These are phyloP conservation scores for Kwoniella sp. DNA, from an alignment of 768 basidiomycete species.

Conservation along the genomic window DNA sequence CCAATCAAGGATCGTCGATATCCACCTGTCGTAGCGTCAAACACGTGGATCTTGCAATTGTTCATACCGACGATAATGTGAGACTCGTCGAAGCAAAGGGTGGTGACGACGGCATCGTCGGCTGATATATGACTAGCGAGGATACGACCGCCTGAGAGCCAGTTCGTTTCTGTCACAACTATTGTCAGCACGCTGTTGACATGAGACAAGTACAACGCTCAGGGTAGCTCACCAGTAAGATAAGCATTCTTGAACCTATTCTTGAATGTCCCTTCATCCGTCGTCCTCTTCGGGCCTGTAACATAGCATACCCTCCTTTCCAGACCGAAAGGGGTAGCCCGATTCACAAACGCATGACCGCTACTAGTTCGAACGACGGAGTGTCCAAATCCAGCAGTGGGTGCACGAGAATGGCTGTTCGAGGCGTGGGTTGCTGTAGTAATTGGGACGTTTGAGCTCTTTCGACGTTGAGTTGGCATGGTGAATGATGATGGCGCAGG, in stretches of 20 bases:
- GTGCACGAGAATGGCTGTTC: not conserved
- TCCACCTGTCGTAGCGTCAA: slow-evolving; percentile 75
- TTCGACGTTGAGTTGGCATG: slow-evolving; percentile 1
- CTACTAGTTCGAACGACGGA: slow-evolving; percentile 1
- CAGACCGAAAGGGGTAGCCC: slow-evolving; percentile 14
- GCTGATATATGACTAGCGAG: slow-evolving; percentile 65
- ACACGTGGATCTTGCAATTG: slow-evolving; percentile 80
- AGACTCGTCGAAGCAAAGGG: slow-evolving; percentile 75
- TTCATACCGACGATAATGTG: slow-evolving; percentile 89
- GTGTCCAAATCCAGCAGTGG: not conserved
- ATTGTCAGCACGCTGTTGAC: slow-evolving; percentile 2
- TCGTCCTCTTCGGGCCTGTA: not conserved
- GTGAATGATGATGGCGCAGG: slow-evolving; percentile 17
- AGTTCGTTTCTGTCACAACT: slow-evolving; percentile 66
- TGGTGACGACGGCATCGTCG: slow-evolving; percentile 76
- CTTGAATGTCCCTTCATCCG: slow-evolving; percentile 60
- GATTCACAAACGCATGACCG: not conserved
- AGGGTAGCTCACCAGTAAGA: slow-evolving; percentile 64
- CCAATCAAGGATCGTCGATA: slow-evolving; percentile 76
- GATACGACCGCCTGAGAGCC: slow-evolving; percentile 73
- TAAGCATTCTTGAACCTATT: slow-evolving; percentile 73
- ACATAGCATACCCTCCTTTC: slow-evolving; percentile 17
- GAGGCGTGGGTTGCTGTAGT: not conserved
- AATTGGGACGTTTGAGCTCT: not conserved
- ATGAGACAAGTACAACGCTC: too few species aligned